Percentiles rank a stretch among this genome's conserved stretches.
Conservation (phyloP, 441 rosid species). For the Biscutella laevigata region DNA sequence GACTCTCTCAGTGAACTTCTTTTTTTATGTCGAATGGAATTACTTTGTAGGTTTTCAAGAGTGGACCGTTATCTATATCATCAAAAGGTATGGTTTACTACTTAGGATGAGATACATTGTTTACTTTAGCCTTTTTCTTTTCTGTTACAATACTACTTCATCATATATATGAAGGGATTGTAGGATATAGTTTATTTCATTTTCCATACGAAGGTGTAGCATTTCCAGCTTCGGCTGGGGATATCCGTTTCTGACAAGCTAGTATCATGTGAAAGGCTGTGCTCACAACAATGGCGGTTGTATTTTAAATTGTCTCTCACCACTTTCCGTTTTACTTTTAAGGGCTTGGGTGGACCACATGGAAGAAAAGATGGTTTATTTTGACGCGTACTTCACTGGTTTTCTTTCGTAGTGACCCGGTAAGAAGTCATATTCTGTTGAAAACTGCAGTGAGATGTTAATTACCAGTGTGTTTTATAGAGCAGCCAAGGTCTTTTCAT, state of each 20-base stretch:
- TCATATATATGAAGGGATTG: too few species aligned
- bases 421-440: constrained; percentile 33
- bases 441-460: not conserved
- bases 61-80: constrained; percentile 84
- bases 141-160: not conserved
- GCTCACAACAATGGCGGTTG: too few species aligned
- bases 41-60: constrained; percentile 74
- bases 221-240: too few species aligned
- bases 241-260: not conserved
- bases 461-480: constrained; percentile 4
- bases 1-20: not conserved
- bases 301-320: not conserved
- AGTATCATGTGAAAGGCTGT: constrained; percentile 1
- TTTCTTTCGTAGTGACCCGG: constrained; percentile 98
- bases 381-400: constrained; percentile 85
- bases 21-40: not conserved
- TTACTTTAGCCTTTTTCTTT: not conserved
- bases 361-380: constrained; percentile 99
- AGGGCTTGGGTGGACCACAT: constrained; percentile 99
- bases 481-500: not conserved
- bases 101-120: not conserved
- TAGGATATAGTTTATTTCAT: too few species aligned
- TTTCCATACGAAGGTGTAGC: too few species aligned
- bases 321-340: constrained; percentile 1
- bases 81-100: constrained; percentile 61